Base-by-base conservation (phyloP, 2,329 filamentous ascomycete genomes). In the Hypocrella siamensis region DNA sequence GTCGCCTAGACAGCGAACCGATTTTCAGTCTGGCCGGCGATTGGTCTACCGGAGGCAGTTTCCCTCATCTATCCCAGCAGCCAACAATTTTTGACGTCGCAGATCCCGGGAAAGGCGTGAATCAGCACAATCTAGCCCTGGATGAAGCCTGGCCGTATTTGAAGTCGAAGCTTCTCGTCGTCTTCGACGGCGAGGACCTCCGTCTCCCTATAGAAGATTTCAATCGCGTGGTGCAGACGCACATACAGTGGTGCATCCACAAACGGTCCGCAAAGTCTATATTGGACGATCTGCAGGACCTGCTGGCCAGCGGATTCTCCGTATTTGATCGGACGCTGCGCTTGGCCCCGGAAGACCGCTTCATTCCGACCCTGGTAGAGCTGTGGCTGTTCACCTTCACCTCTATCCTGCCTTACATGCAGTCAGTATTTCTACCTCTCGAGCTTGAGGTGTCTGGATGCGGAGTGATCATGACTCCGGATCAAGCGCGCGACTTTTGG, bases 341-440 rank as follows among this genome's bases (percentile, higher is more conserved):
- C 31, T 72, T 73, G 28, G 75, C 84, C 1, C 68, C 83, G 0
- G 88, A 96, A 46, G 86, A 93, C 38, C 72, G 79, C 21, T 69
- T 96, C n/a, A 84, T 96, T 16, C 82, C 84, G 0, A 75, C 84
- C 34, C 64, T 98, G 1, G 88, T 94, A 3, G 84, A 93, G 49
- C 75, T 94, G 48, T 98, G 90, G 90, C 72, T 92, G 36, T 76
- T 90, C 29, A 86, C 90, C 0, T 94, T 94, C 46, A 88, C 84
- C 3, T 80, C 73, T 6, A 82, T 96, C 24, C 58, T 96, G 5
- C 90, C 90, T 0, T 96, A 93, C 48, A 76, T 98, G 45, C 88
- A 96, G 58, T 85, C 88, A 1, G 86, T 94, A 1, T 94, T 98
- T 48, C 61, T 98, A 2, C 90, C 86, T 0, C 60, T 98, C 1